Evolutionary conservation across 1,139 yeast genomes (phyloP).

Genomic region (Hyphopichia buzzinii): DNA sequence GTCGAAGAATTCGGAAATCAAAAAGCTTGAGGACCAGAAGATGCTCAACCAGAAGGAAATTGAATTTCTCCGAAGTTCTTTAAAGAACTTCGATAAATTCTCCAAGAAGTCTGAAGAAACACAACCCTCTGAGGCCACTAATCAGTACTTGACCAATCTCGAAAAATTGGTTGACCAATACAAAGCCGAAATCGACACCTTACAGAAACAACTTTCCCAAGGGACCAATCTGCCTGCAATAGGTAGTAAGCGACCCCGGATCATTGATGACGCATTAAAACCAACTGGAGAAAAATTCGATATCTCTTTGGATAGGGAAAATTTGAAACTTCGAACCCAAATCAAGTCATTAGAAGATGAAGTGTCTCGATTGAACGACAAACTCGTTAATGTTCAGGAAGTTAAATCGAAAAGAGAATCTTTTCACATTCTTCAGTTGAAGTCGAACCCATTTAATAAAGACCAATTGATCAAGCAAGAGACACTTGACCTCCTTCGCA

Average conservation of each 20-base stretch:
- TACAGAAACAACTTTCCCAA: constrained; percentile 27
- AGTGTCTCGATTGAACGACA: constrained; percentile 29
- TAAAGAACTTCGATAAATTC: constrained; percentile 31
- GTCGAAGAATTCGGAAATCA: constrained; percentile 29
- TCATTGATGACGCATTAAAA: constrained; percentile 19
- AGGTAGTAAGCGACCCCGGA: constrained; percentile 25
- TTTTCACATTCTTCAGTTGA: constrained; percentile 58
- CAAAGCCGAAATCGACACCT: constrained; percentile 48
- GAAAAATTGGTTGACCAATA: constrained; percentile 57
- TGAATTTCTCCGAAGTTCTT: constrained; percentile 50
- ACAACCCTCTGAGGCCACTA: constrained; percentile 19
- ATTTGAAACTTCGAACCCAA: constrained; percentile 37
- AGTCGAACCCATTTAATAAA: constrained; percentile 63
- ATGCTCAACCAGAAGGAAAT: constrained; percentile 60
- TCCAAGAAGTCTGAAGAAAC: constrained; percentile 14
- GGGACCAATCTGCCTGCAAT: constrained; percentile 16
- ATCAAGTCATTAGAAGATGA: constrained; percentile 36
- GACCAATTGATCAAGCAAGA: constrained; percentile 64
- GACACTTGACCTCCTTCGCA: constrained; percentile 48
- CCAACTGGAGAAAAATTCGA: constrained; percentile 6
- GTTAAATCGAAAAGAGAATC: constrained; percentile 31
- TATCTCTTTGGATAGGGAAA: constrained; percentile 38
- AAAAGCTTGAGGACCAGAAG: constrained; percentile 53
- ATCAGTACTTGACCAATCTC: constrained; percentile 42
- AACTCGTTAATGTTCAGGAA: constrained; percentile 26